phyloP scores from a whole-genome alignment of 768 basidiomycete genomes.

The Lactifluus echinatus region DNA sequence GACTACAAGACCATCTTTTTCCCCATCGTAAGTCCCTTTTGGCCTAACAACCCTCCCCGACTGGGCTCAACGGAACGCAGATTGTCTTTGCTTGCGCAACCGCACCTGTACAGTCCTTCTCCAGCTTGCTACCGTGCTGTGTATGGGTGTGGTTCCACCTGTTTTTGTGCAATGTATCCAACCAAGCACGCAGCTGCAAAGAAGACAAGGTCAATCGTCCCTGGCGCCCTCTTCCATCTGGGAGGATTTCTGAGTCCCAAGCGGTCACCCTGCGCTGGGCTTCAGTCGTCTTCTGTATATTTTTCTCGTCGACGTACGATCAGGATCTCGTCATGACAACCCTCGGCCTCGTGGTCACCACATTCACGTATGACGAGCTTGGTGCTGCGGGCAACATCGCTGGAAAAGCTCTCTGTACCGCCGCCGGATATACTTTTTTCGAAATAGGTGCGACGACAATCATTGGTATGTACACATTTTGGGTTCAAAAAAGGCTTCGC shows the following conservation, averaged over 20 bases:
- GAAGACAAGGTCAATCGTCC: constrained; percentile 24
- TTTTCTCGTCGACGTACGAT: constrained; percentile 11
- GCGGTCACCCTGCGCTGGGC: constrained; percentile 20
- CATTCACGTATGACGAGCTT: constrained; percentile 18
- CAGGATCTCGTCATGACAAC: constrained; percentile 17
- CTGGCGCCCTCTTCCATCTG: constrained; percentile 25
- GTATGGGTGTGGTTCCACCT: constrained; percentile 24
- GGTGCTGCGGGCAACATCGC: constrained; percentile 6
- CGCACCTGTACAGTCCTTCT: constrained; percentile 8
- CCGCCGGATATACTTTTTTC: constrained; percentile 19
- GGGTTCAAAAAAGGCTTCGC: background rate
- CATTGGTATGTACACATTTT: constrained; percentile 7
- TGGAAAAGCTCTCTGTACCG: constrained; percentile 20
- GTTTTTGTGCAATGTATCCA: constrained; percentile 23
- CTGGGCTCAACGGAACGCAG: background rate
- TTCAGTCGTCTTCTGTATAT: constrained; percentile 17
- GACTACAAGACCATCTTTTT: constrained; percentile 27
- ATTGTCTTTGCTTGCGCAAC: constrained; percentile 19
- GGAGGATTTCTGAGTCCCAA: constrained; percentile 18
- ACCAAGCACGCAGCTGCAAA: constrained; percentile 20
- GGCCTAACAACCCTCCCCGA: background rate
- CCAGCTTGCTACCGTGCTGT: constrained; percentile 3
- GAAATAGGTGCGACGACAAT: constrained; percentile 20
- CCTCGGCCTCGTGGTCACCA: constrained; percentile 19
- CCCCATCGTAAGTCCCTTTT: constrained; percentile 22